These are phyloP conservation scores for Colletotrichum spaethianum DNA, from an alignment of 2,329 filamentous ascomycete genomes.

Conservation along the genomic window DNA sequence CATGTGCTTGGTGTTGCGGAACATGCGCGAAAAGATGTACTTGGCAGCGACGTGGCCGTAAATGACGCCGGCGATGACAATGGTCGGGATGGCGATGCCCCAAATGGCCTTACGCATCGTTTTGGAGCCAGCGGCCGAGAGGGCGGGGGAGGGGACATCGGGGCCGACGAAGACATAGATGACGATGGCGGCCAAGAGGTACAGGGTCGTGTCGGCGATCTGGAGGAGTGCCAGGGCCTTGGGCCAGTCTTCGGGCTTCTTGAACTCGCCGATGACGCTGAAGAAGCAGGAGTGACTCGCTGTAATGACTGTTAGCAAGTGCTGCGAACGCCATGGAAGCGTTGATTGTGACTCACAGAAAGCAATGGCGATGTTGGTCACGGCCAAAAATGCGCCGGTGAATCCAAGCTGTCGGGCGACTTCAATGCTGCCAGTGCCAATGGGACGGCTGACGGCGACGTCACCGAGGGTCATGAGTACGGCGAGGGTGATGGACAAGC, in stretches of 20 bases:
- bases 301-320: conserved; percentile 16
- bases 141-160: conserved; percentile 74
- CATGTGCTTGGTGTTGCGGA: conserved; percentile 71
- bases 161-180: conserved; percentile 78
- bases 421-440: conserved; percentile 52
- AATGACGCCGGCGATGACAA: conserved; percentile 80
- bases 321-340: fast-evolving
- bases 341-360: conserved; percentile 60
- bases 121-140: conserved; percentile 69
- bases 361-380: conserved; percentile 77
- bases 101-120: conserved; percentile 75
- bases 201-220: conserved; percentile 71
- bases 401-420: conserved; percentile 58
- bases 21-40: conserved; percentile 76
- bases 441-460: conserved; percentile 64
- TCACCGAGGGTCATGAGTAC: conserved; percentile 76
- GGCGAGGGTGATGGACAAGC: conserved; percentile 72
- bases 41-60: conserved; percentile 77
- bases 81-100: conserved; percentile 78
- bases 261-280: conserved; percentile 75
- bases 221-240: conserved; percentile 67
- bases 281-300: conserved; percentile 78
- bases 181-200: conserved; percentile 74
- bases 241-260: conserved; percentile 71
- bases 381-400: conserved; percentile 67